Percentiles rank a stretch among this genome's conserved stretches.
These are phyloP conservation scores for Fusarium annulatum DNA, from an alignment of 2,329 filamentous ascomycete species.

Conservation along the genomic window DNA sequence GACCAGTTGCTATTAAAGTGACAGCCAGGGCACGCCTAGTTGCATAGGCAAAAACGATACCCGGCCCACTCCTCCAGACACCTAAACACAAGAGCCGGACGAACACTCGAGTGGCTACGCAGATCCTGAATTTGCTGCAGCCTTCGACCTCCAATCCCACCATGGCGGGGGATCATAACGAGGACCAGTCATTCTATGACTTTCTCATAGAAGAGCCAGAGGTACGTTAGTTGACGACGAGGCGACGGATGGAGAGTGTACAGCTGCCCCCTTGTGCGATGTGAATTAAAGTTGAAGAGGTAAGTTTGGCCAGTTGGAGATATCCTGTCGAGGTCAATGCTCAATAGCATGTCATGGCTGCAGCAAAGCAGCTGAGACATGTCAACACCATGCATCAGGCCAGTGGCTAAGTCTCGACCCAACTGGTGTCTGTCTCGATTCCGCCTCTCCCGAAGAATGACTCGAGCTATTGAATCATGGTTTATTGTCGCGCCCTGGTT, in stretches of 20 bases:
- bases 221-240: slow-evolving; percentile 34
- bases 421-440: slow-evolving; percentile 4
- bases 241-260: neutral
- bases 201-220: slow-evolving; percentile 46
- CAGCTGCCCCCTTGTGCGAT: slow-evolving; percentile 22
- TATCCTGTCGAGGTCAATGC: slow-evolving; percentile 20
- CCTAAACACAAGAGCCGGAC: slow-evolving; percentile 23
- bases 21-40: slow-evolving; percentile 19
- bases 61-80: slow-evolving; percentile 13
- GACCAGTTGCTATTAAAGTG: slow-evolving; percentile 14
- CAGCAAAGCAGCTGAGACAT: slow-evolving; percentile 34
- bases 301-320: slow-evolving; percentile 11
- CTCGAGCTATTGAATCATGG: slow-evolving; percentile 15
- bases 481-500: slow-evolving; percentile 8
- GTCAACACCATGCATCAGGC: slow-evolving; percentile 38
- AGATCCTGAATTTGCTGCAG: slow-evolving; percentile 20
- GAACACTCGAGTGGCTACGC: slow-evolving; percentile 12
- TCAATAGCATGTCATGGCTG: slow-evolving; percentile 13
- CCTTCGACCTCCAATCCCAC: slow-evolving; percentile 26
- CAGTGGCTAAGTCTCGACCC: slow-evolving; percentile 44
- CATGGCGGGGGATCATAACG: slow-evolving; percentile 40
- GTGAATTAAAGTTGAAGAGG: slow-evolving; percentile 22
- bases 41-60: slow-evolving; percentile 20
- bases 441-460: slow-evolving; percentile 12
- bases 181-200: slow-evolving; percentile 46